These are phyloP conservation scores for Metrosideros polymorpha DNA, from an alignment of 441 rosid species.

Conservation along the genomic window DNA sequence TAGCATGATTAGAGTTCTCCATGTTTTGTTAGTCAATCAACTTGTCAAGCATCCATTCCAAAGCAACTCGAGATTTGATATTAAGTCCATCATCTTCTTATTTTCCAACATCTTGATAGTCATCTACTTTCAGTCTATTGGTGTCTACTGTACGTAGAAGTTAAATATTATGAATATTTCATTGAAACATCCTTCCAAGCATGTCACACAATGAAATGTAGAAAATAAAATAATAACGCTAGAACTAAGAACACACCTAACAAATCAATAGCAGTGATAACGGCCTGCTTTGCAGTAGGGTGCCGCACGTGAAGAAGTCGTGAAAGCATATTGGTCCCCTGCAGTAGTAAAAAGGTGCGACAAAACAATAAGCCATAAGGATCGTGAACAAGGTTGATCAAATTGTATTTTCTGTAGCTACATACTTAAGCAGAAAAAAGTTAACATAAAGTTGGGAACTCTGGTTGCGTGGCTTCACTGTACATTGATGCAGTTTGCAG, in stretches of 20 bases:
- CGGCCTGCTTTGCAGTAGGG: constrained; percentile 97
- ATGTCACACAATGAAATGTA: not conserved
- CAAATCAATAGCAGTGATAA: constrained; percentile 95
- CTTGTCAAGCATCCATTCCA: not conserved
- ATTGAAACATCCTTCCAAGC: not conserved
- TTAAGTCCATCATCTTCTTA: not conserved
- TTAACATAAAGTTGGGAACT: not conserved
- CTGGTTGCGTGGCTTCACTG: not conserved
- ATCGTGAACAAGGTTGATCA: not conserved
- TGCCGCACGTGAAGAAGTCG: constrained; percentile 94
- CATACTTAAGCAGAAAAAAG: not conserved
- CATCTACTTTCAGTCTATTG: not conserved
- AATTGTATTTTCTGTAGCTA: not conserved
- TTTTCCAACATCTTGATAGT: not conserved
- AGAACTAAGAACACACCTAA: constrained; percentile 49
- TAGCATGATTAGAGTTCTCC: not conserved
- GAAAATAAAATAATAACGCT: not conserved
- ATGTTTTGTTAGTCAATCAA: not conserved
- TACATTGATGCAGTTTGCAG: not conserved
- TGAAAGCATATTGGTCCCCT: constrained; percentile 99
- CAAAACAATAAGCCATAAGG: not conserved
- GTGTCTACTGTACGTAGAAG: not conserved
- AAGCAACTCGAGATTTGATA: not conserved
- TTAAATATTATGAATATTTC: not conserved
- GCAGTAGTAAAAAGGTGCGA: constrained; percentile 20